Percentiles rank a stretch among this genome's conserved stretches.
Evolutionary conservation across 495 filamentous ascomycete species (phyloP).

Genomic region (Penicillium waksmanii): DNA sequence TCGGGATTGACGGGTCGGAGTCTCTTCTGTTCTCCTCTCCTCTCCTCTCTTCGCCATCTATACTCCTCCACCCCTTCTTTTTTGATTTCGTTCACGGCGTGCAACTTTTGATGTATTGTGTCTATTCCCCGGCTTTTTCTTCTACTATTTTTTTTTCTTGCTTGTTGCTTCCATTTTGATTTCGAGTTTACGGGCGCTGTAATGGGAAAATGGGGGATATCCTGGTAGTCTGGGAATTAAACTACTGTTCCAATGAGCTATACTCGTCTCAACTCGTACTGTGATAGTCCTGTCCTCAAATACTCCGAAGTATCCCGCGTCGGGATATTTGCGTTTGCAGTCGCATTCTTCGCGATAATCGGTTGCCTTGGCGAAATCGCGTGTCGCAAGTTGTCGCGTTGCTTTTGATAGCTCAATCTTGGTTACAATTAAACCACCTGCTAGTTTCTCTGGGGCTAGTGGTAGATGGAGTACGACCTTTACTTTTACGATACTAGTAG

Average conservation of each 20-base stretch:
- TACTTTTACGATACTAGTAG: no score
- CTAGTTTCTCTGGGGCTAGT: no score
- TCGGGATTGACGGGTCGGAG: slow-evolving; percentile 13
- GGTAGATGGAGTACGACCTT: no score
- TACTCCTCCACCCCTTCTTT: slow-evolving; percentile 15
- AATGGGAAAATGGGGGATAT: slow-evolving; percentile 50
- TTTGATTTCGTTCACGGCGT: slow-evolving; percentile 34
- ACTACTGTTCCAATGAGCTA: slow-evolving; percentile 18
- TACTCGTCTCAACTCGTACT: neutral
- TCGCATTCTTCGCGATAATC: neutral
- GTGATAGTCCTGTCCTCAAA: neutral
- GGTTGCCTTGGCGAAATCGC: neutral
- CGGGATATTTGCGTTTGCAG: neutral
- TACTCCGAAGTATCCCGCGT: neutral
- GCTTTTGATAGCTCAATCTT: neutral
- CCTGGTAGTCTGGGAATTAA: slow-evolving; percentile 44
- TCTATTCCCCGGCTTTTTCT: slow-evolving; percentile 37
- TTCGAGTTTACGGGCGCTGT: slow-evolving; percentile 48
- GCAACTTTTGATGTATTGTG: slow-evolving; percentile 34
- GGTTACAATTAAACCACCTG: no score
- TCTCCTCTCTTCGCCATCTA: neutral
- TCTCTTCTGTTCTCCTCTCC: neutral
- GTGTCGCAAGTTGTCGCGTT: neutral
- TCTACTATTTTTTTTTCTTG: slow-evolving; percentile 28
- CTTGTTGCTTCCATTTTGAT: slow-evolving; percentile 24